Conservation (phyloP, 345 rosid genomes). For the Mangifera indica region DNA sequence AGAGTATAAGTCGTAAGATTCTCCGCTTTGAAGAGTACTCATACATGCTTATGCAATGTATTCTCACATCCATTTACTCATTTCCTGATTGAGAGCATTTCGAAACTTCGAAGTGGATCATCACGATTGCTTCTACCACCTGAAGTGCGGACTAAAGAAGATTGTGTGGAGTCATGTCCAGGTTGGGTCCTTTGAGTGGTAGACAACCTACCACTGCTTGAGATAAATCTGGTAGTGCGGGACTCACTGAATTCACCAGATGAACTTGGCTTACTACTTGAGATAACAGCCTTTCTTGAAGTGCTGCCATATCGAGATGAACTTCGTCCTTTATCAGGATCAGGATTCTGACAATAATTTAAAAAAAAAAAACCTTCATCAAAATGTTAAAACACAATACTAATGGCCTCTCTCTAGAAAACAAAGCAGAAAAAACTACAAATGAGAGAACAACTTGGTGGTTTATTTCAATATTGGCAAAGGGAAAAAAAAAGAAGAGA, state of each 20-base stretch:
- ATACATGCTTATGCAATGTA: not conserved
- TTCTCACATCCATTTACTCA: conserved; percentile 13
- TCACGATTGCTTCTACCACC: conserved; percentile 48
- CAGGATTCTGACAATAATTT: conserved; percentile 42
- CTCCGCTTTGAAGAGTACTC: conserved; percentile 13
- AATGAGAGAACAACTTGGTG: not conserved
- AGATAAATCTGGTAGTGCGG: conserved; percentile 52
- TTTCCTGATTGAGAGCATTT: conserved; percentile 61
- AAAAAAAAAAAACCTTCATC: conserved; percentile 11
- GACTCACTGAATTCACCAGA: conserved; percentile 63
- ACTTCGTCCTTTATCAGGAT: conserved; percentile 45
- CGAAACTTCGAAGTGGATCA: conserved; percentile 60
- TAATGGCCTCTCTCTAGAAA: not conserved
- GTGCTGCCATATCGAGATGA: conserved; percentile 66
- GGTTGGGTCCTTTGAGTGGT: conserved; percentile 57
- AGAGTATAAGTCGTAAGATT: not conserved
- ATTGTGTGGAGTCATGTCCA: conserved; percentile 48
- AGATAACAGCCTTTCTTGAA: conserved; percentile 58
- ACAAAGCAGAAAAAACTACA: not conserved
- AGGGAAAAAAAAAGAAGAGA: too few relatives aligned
- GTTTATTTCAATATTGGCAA: not conserved
- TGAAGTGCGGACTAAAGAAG: conserved; percentile 46
- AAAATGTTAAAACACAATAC: conserved; percentile 5
- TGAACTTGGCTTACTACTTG: conserved; percentile 69
- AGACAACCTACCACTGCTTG: conserved; percentile 60